phyloP scores from a whole-genome alignment of 345 rosid genomes.

The Acer yangbiense region DNA sequence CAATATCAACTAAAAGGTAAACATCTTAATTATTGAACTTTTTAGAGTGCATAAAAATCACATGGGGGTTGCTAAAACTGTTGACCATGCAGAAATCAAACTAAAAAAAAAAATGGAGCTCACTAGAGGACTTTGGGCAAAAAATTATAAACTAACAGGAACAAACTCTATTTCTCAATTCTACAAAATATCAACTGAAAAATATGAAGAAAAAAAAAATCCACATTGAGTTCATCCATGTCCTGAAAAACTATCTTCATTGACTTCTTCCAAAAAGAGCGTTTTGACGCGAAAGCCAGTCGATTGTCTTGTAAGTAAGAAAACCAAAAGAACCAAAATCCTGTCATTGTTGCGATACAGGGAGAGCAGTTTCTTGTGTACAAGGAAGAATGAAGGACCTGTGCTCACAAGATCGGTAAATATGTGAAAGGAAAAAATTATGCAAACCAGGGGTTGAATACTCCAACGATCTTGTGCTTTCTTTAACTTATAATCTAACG shows the following conservation, averaged over 20 bases:
- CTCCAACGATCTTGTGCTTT: conserved; percentile 3
- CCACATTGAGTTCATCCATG: conserved; percentile 11
- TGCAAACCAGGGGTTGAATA: not conserved
- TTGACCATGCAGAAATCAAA: conserved; percentile 25
- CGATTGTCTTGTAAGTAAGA: conserved; percentile 20
- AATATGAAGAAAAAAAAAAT: not conserved
- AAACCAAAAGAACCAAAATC: conserved; percentile 18
- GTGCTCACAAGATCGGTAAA: conserved; percentile 14
- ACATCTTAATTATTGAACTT: conserved; percentile 15
- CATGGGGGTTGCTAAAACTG: conserved; percentile 20
- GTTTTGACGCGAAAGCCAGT: conserved; percentile 19
- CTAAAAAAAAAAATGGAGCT: conserved; percentile 1
- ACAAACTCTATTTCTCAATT: conserved; percentile 27
- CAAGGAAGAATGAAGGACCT: conserved; percentile 19
- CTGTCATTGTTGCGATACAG: conserved; percentile 10
- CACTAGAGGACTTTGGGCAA: not conserved
- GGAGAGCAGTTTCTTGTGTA: conserved; percentile 29
- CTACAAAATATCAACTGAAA: conserved; percentile 28
- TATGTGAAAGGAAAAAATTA: conserved; percentile 11
- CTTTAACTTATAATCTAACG: conserved; percentile 58
- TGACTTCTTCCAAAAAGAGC: conserved; percentile 20
- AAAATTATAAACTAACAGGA: conserved; percentile 12
- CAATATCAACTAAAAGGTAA: not conserved
- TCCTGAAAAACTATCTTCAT: conserved; percentile 30
- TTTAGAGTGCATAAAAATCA: conserved; percentile 10